phyloP scores from a whole-genome alignment of 1,139 yeast genomes.

The Suhomyces anneliseae region DNA sequence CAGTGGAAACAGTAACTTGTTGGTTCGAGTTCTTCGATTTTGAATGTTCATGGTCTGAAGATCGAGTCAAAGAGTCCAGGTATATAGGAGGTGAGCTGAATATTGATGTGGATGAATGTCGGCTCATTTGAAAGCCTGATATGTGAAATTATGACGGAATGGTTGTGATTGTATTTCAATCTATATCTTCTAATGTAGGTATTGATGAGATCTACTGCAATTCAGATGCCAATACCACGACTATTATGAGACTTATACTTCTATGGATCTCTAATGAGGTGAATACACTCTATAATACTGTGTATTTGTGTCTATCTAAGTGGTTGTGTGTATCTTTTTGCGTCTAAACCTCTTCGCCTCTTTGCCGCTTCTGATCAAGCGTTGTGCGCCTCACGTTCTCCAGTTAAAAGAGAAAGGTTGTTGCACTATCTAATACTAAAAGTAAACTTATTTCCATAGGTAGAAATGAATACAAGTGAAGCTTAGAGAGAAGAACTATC shows the following conservation, averaged over 20 bases:
- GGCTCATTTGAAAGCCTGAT: constrained; percentile 1
- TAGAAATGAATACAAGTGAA: too few relatives aligned
- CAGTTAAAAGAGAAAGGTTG: not conserved
- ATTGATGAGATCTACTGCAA: not conserved
- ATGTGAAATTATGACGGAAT: not conserved
- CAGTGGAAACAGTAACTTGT: constrained; percentile 57
- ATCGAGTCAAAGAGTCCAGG: constrained; percentile 1
- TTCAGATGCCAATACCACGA: too few relatives aligned
- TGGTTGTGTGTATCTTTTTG: too few relatives aligned
- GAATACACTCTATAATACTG: too few relatives aligned
- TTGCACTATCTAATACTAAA: not conserved
- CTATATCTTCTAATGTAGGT: not conserved
- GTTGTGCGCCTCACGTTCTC: not conserved
- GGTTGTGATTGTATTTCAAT: not conserved
- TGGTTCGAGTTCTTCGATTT: constrained; percentile 25
- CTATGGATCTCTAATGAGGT: too few relatives aligned
- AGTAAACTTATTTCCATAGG: too few relatives aligned
- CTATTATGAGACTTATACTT: too few relatives aligned
- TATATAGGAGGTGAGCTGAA: constrained; percentile 1
- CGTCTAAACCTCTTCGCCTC: not conserved
- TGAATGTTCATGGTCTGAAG: constrained; percentile 3
- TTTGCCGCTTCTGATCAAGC: not conserved
- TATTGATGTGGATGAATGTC: not conserved
- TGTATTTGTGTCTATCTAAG: too few relatives aligned
- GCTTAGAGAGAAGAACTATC: too few relatives aligned